Base-by-base conservation (phyloP, 768 basidiomycete genomes). In the Termitomyces sp. region DNA sequence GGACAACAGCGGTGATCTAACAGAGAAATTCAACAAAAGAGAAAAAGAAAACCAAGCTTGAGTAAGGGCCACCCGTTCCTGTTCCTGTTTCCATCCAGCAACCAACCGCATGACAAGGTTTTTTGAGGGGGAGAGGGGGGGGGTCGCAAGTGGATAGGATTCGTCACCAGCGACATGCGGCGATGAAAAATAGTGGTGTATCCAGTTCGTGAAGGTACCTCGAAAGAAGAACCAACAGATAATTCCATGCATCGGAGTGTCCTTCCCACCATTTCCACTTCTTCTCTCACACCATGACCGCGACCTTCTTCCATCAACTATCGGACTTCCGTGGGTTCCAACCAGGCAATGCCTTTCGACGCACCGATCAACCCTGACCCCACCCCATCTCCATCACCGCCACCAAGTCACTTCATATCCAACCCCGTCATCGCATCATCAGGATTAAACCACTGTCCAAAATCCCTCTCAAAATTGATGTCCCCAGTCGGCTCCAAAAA, bases 371-470 rank as follows among this genome's bases (percentile, higher is more conserved):
- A 36, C 20, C n/a, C 11, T 16, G 22, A 8, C 31, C 24, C 31
- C 42, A 47, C 11, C 22, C 6, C 44, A 45, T n/a, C 15, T 6
- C 48, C 36, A 42, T 18, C 45, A 3, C 39, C 45, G 27, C 2
- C 7, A 6, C 16, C 16, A 39, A 7, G 30, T 58, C 41, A 65
- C 57, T 65, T 65, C 62, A 65, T 61, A 47, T 66, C 65, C 55
- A 62, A 65, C 36, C 67, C 63, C 51, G 58, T 30, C 39, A 71
- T 59, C 37, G 39, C 69, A 47, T 81, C 81, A 55, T 85, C 81
- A 6, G 79, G 80, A 67, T 84, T 86, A 64, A 90, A 88, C 87
- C 87, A 89, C 65, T 87, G 84, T 57, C 85, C 84, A 70, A 89
- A 89, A 65, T 88, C 88, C 66, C 86, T 76, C 69, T 88, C 88